Evolutionary conservation across 1,284 basidiomycete genomes (phyloP).

Genomic region (Chalciporus sp.): DNA sequence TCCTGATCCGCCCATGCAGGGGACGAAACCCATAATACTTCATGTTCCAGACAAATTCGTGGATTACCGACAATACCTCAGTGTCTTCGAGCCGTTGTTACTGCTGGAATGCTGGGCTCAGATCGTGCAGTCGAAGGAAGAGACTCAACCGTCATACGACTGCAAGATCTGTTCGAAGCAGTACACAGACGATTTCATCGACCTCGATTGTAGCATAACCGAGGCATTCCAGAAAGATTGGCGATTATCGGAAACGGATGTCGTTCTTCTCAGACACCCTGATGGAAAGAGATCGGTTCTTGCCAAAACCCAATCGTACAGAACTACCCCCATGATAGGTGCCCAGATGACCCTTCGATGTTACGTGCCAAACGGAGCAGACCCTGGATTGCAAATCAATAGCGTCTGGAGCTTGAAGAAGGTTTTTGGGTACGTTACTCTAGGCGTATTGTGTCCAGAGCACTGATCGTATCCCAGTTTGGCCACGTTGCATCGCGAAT

Average conservation of each 20-base stretch:
- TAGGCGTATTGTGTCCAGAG: background rate
- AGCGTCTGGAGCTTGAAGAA: conserved; percentile 79
- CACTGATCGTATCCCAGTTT: conserved; percentile 53
- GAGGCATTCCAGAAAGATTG: conserved; percentile 68
- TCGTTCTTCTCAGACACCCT: conserved; percentile 69
- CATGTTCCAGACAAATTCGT: conserved; percentile 70
- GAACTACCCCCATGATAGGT: conserved; percentile 49
- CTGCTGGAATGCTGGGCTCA: conserved; percentile 94
- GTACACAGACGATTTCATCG: conserved; percentile 72
- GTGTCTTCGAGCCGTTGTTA: conserved; percentile 85
- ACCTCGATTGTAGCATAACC: conserved; percentile 66
- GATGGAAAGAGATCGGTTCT: conserved; percentile 57
- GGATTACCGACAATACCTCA: conserved; percentile 70
- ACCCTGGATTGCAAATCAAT: conserved; percentile 63
- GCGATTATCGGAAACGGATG: conserved; percentile 78
- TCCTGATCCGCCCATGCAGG: conserved; percentile 55
- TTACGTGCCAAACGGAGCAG: conserved; percentile 41
- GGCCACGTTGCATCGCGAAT: conserved; percentile 92
- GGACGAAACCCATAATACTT: conserved; percentile 36
- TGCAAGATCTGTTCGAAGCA: conserved; percentile 65
- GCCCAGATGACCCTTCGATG: conserved; percentile 55
- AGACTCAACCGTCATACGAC: conserved; percentile 52
- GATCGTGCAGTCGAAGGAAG: conserved; percentile 76
- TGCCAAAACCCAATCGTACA: conserved; percentile 81
- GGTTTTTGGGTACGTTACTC: conserved; percentile 71